Evolutionary conservation across 148 eudicot species (phyloP).

Genomic region (Silene conica): DNA sequence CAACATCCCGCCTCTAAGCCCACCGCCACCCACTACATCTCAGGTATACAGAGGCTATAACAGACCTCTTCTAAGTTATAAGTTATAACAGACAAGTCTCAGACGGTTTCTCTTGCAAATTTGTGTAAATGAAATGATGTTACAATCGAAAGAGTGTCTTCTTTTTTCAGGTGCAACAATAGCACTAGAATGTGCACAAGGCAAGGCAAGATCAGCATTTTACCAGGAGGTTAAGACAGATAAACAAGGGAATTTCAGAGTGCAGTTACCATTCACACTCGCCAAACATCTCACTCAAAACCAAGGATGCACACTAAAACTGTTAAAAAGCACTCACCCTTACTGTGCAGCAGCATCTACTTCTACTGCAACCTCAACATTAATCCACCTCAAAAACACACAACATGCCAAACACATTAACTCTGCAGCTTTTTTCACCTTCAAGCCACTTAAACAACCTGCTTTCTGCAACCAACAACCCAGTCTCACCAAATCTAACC

Average conservation of each 20-base stretch:
- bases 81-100: too few relatives aligned
- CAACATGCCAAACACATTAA: constrained; percentile 43
- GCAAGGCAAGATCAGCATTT: constrained; percentile 30
- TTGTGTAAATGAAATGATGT: neutral
- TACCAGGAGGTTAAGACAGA: constrained; percentile 54
- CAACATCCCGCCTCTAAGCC: constrained; percentile 38
- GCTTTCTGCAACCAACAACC: constrained; percentile 59
- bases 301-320: constrained; percentile 55
- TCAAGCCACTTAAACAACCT: constrained; percentile 69
- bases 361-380: constrained; percentile 54
- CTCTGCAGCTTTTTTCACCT: constrained; percentile 85
- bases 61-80: too few relatives aligned
- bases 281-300: constrained; percentile 55
- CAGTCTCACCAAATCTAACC: constrained; percentile 18
- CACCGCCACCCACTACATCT: constrained; percentile 56
- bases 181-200: constrained; percentile 60
- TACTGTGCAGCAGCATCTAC: constrained; percentile 68
- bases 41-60: too few relatives aligned
- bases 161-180: constrained; percentile 61
- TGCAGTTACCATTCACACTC: constrained; percentile 51
- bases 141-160: neutral
- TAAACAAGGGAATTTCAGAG: constrained; percentile 55
- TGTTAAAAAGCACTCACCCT: constrained; percentile 64
- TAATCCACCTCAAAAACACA: constrained; percentile 47
- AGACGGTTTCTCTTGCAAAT: too few relatives aligned